Conservation (phyloP, 2,329 filamentous ascomycete genomes). For the Hymenoscyphus infarciens region DNA sequence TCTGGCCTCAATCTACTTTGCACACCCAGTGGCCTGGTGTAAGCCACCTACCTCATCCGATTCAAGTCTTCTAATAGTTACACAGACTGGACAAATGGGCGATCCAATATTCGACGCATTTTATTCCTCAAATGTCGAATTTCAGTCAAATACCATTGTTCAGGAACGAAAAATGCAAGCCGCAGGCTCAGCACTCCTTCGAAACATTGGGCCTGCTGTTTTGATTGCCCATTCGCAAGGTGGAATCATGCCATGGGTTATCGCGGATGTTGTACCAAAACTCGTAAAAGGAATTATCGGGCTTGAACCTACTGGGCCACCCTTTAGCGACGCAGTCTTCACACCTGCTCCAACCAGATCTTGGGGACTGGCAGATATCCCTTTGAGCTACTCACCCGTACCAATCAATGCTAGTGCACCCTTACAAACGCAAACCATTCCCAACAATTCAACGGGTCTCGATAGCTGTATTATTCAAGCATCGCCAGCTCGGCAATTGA, state of each 20-base stretch:
- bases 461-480: constrained; percentile 37
- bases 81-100: constrained; percentile 24
- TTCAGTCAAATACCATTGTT: constrained; percentile 34
- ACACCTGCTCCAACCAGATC: constrained; percentile 32
- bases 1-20: constrained; percentile 36
- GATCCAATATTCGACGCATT: constrained; percentile 30
- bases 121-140: constrained; percentile 41
- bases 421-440: constrained; percentile 34
- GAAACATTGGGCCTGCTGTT: constrained; percentile 25
- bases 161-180: constrained; percentile 39
- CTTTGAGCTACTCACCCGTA: constrained; percentile 45
- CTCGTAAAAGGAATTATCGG: constrained; percentile 42
- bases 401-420: constrained; percentile 38
- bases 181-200: constrained; percentile 39
- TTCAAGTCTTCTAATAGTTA: background rate
- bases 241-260: constrained; percentile 41
- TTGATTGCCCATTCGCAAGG: constrained; percentile 42
- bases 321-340: constrained; percentile 44
- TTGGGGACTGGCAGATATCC: constrained; percentile 48
- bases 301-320: constrained; percentile 47
- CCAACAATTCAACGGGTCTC: constrained; percentile 25
- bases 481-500: constrained; percentile 35
- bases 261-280: constrained; percentile 41
- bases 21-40: constrained; percentile 41
- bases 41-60: background rate